Evolutionary conservation across 768 basidiomycete species (phyloP), one percentile per base, ranked within the genome.

Genomic region (Tephrocybe sp.): DNA sequence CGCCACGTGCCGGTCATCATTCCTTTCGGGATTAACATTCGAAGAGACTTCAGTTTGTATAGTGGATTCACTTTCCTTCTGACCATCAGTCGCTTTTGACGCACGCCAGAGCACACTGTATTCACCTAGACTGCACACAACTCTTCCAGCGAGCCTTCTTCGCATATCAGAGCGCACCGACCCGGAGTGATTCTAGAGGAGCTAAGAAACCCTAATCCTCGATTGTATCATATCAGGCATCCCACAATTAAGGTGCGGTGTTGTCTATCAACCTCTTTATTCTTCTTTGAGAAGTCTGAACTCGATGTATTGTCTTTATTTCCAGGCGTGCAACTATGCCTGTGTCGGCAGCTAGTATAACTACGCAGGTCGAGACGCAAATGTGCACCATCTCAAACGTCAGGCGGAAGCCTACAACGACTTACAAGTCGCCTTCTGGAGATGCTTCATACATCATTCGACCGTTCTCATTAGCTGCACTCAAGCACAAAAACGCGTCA

Each of bases 361-460:
- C 46, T 9, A 27, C 31, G 24, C 36, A 48, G 13, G 44, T 47
- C 34, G 51, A 55, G 31, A 24, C 52, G 30, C 51, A 48, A 25
- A 32, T 49, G 7, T 47, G 40, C 13, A 18, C 61, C 19, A 28
- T 50, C 16, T 61, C 68, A 9, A 55, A 60, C n/a, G 66, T 72
- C 26, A 76, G 82, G 46, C 72, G 83, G 47, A 86, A 86, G 62
- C 84, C 83, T 22, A 59, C 65, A 43, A 55, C 71, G 53, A 84
- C 83, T 12, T 83, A 83, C 64, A 79, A 74, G 51, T 85, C 83
- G 6, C 83, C 83, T 7, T 64, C 71, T 27, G 70, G 56, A 60
- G 64, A 63, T 32, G 65, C 71, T 15, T 53, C 53, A 3, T 50
- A 38, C 21, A 54, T 48, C 25, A 45, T 55, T 38, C 49, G 44